Base-by-base conservation (phyloP, 371 early-diverging fungal species). In the Funneliformis caledonium region DNA sequence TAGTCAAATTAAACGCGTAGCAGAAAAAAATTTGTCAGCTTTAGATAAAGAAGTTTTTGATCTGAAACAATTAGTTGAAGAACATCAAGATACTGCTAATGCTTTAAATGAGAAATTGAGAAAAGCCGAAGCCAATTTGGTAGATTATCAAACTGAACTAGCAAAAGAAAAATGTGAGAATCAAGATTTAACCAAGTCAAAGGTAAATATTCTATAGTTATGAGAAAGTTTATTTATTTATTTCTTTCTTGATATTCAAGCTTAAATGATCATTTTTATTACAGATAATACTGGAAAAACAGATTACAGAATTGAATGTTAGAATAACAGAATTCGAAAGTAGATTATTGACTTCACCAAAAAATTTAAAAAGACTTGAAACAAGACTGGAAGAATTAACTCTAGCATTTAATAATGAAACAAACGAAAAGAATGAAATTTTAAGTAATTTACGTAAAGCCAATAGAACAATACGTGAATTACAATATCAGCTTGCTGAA, bases 401-500 rank as follows among this genome's bases (percentile, higher is more conserved):
- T 0, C 26, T 84, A 2, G 90, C 89, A 79, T 85, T 95, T 16
- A 93, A 94, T 33, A 80, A 83, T 4, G 94, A 93, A 84, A 88
- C 89, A 76, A 84, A 87, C 86, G 90, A 86, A 78, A 92, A 92
- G 81, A 84, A 83, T 72, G 92, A 93, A 85, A 83, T 88, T 12
- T 62, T 87, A 37, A 86, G 91, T 76, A 86, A 87, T 42, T 82
- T 87, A 10, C 88, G 94, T 31, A 93, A 93, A 82, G 86, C 86
- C n/a, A 96, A 95, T 79, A 88, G 96, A 61, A 87, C 88, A 75
- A 87, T 95, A 62, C 90, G 95, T n/a, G 96, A 96, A 82, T 86
- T 96, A 59, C 95, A 94, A 85, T 91, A 92, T 85, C 94, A 95
- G 83, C 79, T 96, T 8, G 83, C 84, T 19, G 97, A 96, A 80